Evolutionary conservation across 345 rosid genomes (phyloP).

Genomic region (Syzygium jambos): DNA sequence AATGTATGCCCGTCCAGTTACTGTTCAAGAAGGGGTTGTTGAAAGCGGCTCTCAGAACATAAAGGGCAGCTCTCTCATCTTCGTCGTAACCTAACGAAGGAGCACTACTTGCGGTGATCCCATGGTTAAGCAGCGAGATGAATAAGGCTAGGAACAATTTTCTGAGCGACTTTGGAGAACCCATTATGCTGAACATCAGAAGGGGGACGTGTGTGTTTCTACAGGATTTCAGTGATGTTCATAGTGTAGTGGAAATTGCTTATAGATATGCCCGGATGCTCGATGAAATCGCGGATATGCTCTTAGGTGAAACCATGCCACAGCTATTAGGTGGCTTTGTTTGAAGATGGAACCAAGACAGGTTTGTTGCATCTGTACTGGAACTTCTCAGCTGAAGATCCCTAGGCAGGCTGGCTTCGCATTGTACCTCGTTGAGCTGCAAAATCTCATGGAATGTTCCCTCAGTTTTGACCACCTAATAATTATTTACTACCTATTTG

Average conservation of each 20-base stretch:
- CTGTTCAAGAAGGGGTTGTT: slow-evolving; percentile 20
- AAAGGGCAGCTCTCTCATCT: slow-evolving; percentile 25
- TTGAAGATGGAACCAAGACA: slow-evolving; percentile 18
- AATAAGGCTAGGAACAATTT: background rate
- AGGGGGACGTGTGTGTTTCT: background rate
- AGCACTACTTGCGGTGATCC: background rate
- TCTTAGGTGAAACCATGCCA: slow-evolving; percentile 1
- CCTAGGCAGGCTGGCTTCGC: background rate
- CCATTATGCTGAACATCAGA: slow-evolving; percentile 5
- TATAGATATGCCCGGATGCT: background rate
- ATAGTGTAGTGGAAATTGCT: background rate
- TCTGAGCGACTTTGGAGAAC: background rate
- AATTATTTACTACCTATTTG: background rate
- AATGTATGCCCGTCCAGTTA: slow-evolving; percentile 40
- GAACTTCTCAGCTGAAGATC: slow-evolving; percentile 13
- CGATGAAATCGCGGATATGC: slow-evolving; percentile 8
- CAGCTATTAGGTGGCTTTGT: slow-evolving; percentile 8
- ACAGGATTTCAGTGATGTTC: background rate
- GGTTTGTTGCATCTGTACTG: background rate
- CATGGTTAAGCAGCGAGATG: background rate
- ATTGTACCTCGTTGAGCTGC: background rate
- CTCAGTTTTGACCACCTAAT: background rate
- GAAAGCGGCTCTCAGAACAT: slow-evolving; percentile 23
- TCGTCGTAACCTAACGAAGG: background rate
- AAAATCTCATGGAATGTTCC: background rate